phyloP scores from a whole-genome alignment of 148 eudicot species.

The Silene latifolia region DNA sequence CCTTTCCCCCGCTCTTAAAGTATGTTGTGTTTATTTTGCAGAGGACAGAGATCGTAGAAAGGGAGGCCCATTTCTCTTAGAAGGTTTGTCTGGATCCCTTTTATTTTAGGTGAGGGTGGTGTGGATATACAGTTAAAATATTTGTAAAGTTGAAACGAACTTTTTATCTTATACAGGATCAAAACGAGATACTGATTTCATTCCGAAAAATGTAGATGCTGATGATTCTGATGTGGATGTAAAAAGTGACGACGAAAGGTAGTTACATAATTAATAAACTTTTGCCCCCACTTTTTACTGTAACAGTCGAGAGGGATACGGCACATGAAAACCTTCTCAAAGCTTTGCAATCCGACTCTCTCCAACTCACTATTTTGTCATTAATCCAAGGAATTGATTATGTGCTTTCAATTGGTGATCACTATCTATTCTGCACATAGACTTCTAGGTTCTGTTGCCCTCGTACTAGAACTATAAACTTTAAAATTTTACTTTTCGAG shows the following conservation, averaged over 20 bases:
- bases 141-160: background rate
- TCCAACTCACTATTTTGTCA: background rate
- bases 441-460: background rate
- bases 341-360: background rate
- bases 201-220: conserved; percentile 73
- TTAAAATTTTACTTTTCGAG: too few species aligned
- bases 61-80: conserved; percentile 71
- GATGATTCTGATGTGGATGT: conserved; percentile 86
- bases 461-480: too few species aligned
- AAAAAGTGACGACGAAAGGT: conserved; percentile 86
- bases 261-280: background rate
- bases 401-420: background rate
- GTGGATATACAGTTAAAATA: background rate
- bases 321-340: background rate
- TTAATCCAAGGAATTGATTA: background rate
- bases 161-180: conserved; percentile 41
- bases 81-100: conserved; percentile 47
- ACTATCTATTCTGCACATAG: background rate
- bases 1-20: background rate
- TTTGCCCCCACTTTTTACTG: too few species aligned
- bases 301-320: background rate
- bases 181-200: conserved; percentile 74
- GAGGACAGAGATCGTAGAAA: conserved; percentile 88
- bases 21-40: conserved; percentile 32
- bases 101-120: background rate